Percentiles rank a stretch among this genome's conserved stretches.
phyloP scores from a whole-genome alignment of 202 grass and related monocot genomes.

The Panicum hallii region DNA sequence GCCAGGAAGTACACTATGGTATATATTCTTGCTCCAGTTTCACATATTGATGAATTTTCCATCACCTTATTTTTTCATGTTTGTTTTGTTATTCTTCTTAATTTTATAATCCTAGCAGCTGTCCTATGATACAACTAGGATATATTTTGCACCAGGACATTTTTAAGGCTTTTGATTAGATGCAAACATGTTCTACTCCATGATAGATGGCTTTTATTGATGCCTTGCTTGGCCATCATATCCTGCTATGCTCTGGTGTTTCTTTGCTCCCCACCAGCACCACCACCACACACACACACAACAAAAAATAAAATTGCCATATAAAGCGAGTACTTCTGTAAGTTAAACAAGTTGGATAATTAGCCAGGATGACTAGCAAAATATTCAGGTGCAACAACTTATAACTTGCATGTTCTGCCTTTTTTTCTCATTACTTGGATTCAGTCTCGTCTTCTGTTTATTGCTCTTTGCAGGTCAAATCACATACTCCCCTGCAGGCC shows the following conservation, averaged over 20 bases:
- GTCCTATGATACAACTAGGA: background rate
- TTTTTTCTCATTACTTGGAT: background rate
- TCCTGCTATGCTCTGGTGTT: background rate
- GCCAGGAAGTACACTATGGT: constrained; percentile 91
- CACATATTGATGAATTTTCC: constrained; percentile 7
- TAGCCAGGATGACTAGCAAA: background rate
- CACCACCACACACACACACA: too few relatives aligned
- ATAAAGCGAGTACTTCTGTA: background rate
- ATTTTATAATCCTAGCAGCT: background rate
- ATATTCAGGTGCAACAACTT: constrained; percentile 18
- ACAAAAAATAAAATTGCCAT: background rate
- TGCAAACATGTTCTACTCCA: background rate
- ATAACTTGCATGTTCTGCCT: background rate
- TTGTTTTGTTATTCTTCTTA: background rate
- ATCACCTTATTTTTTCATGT: constrained; percentile 21
- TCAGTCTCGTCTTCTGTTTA: background rate
- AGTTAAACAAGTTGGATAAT: background rate
- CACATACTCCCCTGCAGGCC: constrained; percentile 93
- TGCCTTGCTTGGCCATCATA: background rate
- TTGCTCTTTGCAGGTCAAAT: constrained; percentile 67
- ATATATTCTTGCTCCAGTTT: constrained; percentile 30
- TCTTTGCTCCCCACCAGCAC: background rate
- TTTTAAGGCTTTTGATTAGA: background rate
- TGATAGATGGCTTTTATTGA: background rate
- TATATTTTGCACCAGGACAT: background rate